Percentiles rank a stretch among this genome's conserved stretches.
Conservation (phyloP, 495 filamentous ascomycete species). For the Talaromyces thailandensis region DNA sequence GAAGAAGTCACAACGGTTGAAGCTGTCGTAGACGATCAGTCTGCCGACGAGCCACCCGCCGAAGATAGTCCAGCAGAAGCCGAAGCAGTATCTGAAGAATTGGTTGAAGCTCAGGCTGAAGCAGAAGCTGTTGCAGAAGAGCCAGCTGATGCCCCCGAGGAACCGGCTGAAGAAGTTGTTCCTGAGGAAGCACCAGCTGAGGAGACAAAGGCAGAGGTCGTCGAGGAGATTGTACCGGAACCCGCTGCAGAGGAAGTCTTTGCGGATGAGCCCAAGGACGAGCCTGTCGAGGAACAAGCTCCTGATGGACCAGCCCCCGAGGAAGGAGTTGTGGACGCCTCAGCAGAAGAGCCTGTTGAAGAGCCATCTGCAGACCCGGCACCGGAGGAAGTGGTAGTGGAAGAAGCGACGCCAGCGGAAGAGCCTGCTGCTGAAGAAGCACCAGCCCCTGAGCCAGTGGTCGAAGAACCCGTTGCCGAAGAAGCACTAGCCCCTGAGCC, state of each 20-base stretch:
- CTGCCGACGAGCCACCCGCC: neutral
- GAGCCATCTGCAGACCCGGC: slow-evolving; percentile 4
- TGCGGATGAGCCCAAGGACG: slow-evolving; percentile 9
- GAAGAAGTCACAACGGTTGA: neutral
- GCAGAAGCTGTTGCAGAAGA: slow-evolving; percentile 5
- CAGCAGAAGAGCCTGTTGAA: slow-evolving; percentile 6
- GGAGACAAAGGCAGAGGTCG: neutral
- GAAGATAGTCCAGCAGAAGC: neutral
- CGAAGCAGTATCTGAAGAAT: neutral
- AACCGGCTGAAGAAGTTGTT: neutral
- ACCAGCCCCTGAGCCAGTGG: neutral
- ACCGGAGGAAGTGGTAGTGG: neutral
- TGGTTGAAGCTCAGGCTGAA: neutral
- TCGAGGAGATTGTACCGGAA: neutral
- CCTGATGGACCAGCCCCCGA: slow-evolving; percentile 2
- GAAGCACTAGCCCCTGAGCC: neutral
- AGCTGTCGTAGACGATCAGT: neutral
- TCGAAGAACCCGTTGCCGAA: slow-evolving; percentile 6
- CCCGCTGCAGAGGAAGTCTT: neutral
- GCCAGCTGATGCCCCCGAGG: neutral
- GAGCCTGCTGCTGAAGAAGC: slow-evolving; percentile 1
- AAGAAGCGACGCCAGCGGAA: slow-evolving; percentile 7
- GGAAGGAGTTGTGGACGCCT: neutral
- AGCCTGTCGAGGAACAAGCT: slow-evolving; percentile 4
- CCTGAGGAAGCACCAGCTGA: neutral